Conservation (phyloP, 23 red algal genomes). For the Agarophyton chilense region DNA sequence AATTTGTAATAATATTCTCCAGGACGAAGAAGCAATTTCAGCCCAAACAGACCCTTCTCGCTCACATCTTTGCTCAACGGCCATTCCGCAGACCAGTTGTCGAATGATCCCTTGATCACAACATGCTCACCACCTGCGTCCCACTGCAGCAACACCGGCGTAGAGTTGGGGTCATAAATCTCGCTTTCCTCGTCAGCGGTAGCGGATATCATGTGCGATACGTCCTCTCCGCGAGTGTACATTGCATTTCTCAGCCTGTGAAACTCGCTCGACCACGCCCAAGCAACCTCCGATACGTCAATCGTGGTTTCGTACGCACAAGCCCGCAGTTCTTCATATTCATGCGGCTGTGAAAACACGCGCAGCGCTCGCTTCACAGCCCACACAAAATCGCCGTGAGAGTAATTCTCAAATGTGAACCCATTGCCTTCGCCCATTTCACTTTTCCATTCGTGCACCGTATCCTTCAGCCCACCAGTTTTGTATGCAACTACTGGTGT, state of each 20-base stretch:
- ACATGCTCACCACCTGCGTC: slow-evolving; percentile 52
- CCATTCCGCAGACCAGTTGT: slow-evolving; percentile 91
- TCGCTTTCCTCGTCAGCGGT: slow-evolving; percentile 60
- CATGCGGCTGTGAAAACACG: slow-evolving; percentile 84
- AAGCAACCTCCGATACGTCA: slow-evolving; percentile 95
- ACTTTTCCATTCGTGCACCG: slow-evolving; percentile 94
- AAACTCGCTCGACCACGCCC: slow-evolving; percentile 95
- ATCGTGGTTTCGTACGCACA: slow-evolving; percentile 80
- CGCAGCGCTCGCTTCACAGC: slow-evolving; percentile 93
- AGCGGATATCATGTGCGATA: slow-evolving; percentile 50
- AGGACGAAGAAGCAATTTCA: slow-evolving; percentile 77
- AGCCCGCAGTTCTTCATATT: slow-evolving; percentile 85
- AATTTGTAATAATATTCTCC: slow-evolving; percentile 94
- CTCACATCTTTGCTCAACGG: slow-evolving; percentile 56
- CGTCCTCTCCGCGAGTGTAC: slow-evolving; percentile 64
- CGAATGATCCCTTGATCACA: slow-evolving; percentile 93
- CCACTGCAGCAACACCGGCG: slow-evolving; percentile 72
- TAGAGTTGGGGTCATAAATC: slow-evolving; percentile 46
- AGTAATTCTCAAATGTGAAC: slow-evolving; percentile 93
- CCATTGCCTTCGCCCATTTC: slow-evolving; percentile 87
- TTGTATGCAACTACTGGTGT: slow-evolving; percentile 94
- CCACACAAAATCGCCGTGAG: slow-evolving; percentile 83
- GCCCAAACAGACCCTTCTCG: slow-evolving; percentile 31
- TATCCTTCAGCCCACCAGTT: slow-evolving; percentile 94
- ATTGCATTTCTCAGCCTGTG: slow-evolving; percentile 89